These are phyloP conservation scores for Neonectria ditissima DNA, from an alignment of 2,329 filamentous ascomycete species.

Conservation along the genomic window DNA sequence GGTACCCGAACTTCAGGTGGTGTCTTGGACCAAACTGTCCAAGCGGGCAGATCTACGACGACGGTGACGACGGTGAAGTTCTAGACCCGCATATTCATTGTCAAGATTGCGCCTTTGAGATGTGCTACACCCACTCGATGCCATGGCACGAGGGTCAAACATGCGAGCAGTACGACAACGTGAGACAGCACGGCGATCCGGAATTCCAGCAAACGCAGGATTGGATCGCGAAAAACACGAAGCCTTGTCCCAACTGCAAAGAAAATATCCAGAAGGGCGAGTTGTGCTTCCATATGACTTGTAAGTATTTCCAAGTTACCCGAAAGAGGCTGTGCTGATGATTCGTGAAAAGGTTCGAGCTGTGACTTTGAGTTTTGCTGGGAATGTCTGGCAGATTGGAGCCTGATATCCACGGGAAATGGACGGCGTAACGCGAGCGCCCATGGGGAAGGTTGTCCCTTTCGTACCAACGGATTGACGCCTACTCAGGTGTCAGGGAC, in stretches of 20 bases:
- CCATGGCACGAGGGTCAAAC: constrained; percentile 20
- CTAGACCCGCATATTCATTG: constrained; percentile 17
- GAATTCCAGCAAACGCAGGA: constrained; percentile 13
- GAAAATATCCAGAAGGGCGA: constrained; percentile 22
- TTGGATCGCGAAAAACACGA: constrained; percentile 16
- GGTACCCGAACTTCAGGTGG: constrained; percentile 21
- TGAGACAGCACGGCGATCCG: constrained; percentile 8
- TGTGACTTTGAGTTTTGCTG: constrained; percentile 29
- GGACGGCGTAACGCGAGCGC: constrained; percentile 18
- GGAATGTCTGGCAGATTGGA: constrained; percentile 29
- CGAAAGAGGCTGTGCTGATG: neutral
- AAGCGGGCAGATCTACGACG: constrained; percentile 24
- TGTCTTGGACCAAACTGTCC: constrained; percentile 19
- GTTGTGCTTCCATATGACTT: constrained; percentile 28
- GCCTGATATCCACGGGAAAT: neutral
- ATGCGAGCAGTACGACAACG: constrained; percentile 10
- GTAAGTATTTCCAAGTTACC: neutral
- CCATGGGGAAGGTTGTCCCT: constrained; percentile 17
- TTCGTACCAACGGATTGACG: constrained; percentile 18
- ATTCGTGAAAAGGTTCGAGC: constrained; percentile 1
- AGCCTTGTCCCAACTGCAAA: constrained; percentile 20
- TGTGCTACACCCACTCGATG: constrained; percentile 24
- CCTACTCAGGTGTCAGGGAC: constrained; percentile 20
- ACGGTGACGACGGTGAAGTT: neutral
- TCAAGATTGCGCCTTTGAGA: constrained; percentile 18